Percentiles rank a stretch among this genome's conserved stretches.
Conservation (phyloP, 306 rosid genomes). For the Vigna radiata region DNA sequence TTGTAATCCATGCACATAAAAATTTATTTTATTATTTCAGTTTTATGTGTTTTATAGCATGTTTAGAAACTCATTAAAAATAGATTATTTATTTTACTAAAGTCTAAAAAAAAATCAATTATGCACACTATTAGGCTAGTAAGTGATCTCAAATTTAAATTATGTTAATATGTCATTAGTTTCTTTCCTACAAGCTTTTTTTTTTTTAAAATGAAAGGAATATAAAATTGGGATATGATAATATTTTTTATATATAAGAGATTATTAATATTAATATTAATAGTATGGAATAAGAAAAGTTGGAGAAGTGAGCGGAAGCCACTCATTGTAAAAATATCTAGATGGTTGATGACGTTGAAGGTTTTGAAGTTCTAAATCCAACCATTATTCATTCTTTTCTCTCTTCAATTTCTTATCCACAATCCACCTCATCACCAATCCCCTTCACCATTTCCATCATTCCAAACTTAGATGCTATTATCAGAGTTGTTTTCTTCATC, state of each 20-base stretch:
- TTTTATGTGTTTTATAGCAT: no score
- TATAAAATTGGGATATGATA: not conserved
- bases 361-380: constrained; percentile 23
- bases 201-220: not conserved
- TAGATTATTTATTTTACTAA: no score
- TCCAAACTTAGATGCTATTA: not conserved
- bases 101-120: no score
- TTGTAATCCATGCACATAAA: not conserved
- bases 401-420: constrained; percentile 48
- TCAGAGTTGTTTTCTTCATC: no score
- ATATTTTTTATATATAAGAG: not conserved
- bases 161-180: no score
- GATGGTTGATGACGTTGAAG: constrained; percentile 36
- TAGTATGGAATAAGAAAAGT: not conserved
- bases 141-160: no score
- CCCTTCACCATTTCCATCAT: not conserved
- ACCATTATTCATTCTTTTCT: constrained; percentile 28
- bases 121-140: no score
- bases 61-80: no score
- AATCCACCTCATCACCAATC: constrained; percentile 2
- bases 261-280: not conserved
- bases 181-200: no score
- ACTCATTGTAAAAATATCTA: constrained; percentile 45
- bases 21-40: no score
- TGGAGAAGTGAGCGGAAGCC: constrained; percentile 13